Percentiles rank a stretch among this genome's conserved stretches.
Evolutionary conservation across 768 basidiomycete species (phyloP).

Genomic region (Lentinus tigrinus): DNA sequence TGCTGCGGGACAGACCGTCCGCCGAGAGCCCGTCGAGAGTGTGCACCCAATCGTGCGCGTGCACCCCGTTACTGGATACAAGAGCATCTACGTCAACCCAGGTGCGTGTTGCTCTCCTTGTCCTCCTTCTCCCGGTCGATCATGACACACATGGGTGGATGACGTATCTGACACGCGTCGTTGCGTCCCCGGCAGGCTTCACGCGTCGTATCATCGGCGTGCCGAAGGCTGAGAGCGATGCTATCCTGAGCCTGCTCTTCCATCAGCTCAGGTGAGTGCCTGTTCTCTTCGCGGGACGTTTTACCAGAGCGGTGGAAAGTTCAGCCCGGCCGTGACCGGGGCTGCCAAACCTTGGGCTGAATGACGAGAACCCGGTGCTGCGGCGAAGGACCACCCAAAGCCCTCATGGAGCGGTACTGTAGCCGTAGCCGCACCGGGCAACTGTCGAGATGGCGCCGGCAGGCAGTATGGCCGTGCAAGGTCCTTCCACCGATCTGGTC

Average conservation of each 20-base stretch:
- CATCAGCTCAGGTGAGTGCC: slow-evolving; percentile 46
- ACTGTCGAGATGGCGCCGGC: too few relatives aligned
- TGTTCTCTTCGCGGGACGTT: neutral
- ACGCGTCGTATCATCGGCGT: slow-evolving; percentile 76
- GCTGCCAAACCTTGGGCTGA: too few relatives aligned
- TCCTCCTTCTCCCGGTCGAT: neutral
- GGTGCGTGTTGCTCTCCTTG: slow-evolving; percentile 35
- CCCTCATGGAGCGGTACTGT: too few relatives aligned
- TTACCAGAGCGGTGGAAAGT: too few relatives aligned
- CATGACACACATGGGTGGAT: neutral
- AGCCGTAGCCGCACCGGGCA: too few relatives aligned
- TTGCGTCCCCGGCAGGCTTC: slow-evolving; percentile 50
- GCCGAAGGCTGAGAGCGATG: slow-evolving; percentile 81
- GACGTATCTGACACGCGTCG: neutral
- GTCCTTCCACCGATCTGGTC: too few relatives aligned
- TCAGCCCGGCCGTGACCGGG: too few relatives aligned
- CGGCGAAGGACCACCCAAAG: too few relatives aligned
- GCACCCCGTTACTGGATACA: slow-evolving; percentile 83
- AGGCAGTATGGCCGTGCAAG: too few relatives aligned
- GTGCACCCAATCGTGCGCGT: slow-evolving; percentile 82
- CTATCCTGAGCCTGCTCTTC: slow-evolving; percentile 68
- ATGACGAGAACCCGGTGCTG: too few relatives aligned
- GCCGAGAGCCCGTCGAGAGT: slow-evolving; percentile 65
- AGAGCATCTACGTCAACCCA: slow-evolving; percentile 80
- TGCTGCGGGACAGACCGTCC: slow-evolving; percentile 66